Evolutionary conservation across 2,329 filamentous ascomycete genomes (phyloP).

Genomic region (Myriosclerotinia scirpicola): DNA sequence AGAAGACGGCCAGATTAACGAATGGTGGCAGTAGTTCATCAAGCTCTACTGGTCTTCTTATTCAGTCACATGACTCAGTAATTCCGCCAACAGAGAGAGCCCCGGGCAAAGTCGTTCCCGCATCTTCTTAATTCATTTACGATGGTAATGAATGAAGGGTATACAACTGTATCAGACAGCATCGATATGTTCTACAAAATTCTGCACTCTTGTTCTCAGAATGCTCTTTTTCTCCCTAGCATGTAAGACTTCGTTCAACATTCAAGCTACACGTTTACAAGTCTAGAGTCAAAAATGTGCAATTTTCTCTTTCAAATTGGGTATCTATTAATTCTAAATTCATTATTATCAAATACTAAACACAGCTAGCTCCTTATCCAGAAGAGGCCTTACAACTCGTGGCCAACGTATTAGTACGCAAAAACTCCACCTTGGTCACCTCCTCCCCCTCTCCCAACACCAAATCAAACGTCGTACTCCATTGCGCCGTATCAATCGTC

Average conservation of each 20-base stretch:
- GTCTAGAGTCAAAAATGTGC: not conserved
- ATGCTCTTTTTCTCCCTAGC: not conserved
- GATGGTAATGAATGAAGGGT: not conserved
- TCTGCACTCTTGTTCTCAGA: not conserved
- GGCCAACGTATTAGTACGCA: not conserved
- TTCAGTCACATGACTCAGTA: too few species aligned
- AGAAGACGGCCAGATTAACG: too few species aligned
- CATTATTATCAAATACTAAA: not conserved
- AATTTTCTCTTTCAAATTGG: not conserved
- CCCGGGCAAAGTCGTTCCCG: too few species aligned
- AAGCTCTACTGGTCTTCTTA: too few species aligned
- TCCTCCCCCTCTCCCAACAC: constrained; percentile 1
- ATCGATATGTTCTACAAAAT: not conserved
- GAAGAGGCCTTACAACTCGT: not conserved
- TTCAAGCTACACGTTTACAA: not conserved
- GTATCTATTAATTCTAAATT: not conserved
- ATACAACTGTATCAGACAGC: not conserved
- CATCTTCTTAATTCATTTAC: too few species aligned
- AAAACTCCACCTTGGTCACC: not conserved
- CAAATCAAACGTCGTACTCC: not conserved
- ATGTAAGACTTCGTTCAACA: not conserved
- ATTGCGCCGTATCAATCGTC: not conserved
- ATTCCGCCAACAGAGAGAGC: too few species aligned
- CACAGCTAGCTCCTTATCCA: not conserved
- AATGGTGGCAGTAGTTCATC: too few species aligned